These are phyloP conservation scores for Aquilaria yunnanensis DNA, from an alignment of 345 rosid species.

Conservation along the genomic window DNA sequence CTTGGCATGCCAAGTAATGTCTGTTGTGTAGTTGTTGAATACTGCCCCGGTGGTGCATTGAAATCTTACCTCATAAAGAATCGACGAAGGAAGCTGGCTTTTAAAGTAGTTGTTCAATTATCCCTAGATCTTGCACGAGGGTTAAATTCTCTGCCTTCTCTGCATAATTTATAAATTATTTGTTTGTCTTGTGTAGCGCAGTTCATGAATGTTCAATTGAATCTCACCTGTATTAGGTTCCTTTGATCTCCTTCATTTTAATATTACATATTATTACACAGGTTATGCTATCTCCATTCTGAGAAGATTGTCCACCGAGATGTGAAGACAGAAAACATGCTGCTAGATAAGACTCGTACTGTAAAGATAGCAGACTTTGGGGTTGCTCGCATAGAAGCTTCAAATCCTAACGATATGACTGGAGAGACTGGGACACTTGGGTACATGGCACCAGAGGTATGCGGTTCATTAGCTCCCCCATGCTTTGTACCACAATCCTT, in stretches of 20 bases:
- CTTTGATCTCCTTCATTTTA: background rate
- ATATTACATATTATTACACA: slow-evolving; percentile 12
- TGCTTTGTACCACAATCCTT: too few relatives aligned
- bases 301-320: slow-evolving; percentile 95
- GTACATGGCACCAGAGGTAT: slow-evolving; percentile 99
- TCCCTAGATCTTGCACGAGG: slow-evolving; percentile 97
- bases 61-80: slow-evolving; percentile 89
- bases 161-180: background rate
- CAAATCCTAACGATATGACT: slow-evolving; percentile 98
- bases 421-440: slow-evolving; percentile 99
- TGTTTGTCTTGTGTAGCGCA: background rate
- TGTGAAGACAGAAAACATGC: slow-evolving; percentile 98
- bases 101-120: slow-evolving; percentile 85
- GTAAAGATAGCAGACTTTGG: slow-evolving; percentile 97
- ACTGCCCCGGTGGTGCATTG: slow-evolving; percentile 89
- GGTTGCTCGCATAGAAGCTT: slow-evolving; percentile 95
- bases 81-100: slow-evolving; percentile 83
- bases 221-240: slow-evolving; percentile 7
- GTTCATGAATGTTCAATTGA: background rate
- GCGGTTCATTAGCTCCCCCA: slow-evolving; percentile 1
- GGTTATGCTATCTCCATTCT: slow-evolving; percentile 90
- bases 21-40: slow-evolving; percentile 93
- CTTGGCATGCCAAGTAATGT: slow-evolving; percentile 80
- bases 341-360: slow-evolving; percentile 77
- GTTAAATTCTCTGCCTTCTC: slow-evolving; percentile 35